Base-by-base conservation (phyloP, 2,329 filamentous ascomycete genomes). In the Colletotrichum sp. region DNA sequence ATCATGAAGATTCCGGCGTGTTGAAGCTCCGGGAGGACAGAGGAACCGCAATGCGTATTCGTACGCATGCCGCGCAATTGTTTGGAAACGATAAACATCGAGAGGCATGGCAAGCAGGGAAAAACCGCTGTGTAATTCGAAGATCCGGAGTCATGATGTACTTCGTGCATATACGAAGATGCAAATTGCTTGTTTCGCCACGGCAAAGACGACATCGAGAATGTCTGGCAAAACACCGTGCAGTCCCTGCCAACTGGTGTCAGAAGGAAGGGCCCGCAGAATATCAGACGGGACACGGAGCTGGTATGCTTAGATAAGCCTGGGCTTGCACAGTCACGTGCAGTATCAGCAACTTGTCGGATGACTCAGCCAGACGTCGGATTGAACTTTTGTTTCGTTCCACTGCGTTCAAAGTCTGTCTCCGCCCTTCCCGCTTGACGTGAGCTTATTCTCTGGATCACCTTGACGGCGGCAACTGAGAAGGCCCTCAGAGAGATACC, bases 361-460 rank as follows among this genome's bases (percentile, higher is more conserved):
- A 29, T n/a, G 31, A 58, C 16, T 58, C 27, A 31, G 27, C 16
- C 21, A n/a, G 57, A 33, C 31, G 57, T 61, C 57, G 21, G 29
- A 36, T 61, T 61, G 57, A 36, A 29, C 31, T 61, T 34, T 36
- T 21, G 59, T 29, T 62, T 43, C 13, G 34, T 62, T 43, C 59
- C 58, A 62, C 15, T 47, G 21, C 18, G 27, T 29, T 47, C 47
- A 24, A 55, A 38, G 36, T 27, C 66, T 24, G 24, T 33, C 68
- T 33, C 72, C 68, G 58, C 61, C 31, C 43, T 31, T 73, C 34
- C 71, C 68, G 62, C 68, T 66, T 73, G 71, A 61, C 68, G 47
- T 57, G 68, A 71, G 71, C 68, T 72, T 65, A 59, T 54, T 72
- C 36, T 51, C 54, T 31, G 66, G 51, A 51, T 38, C 59, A 59